phyloP scores from a whole-genome alignment of 108 stramenopile genomes.

The Tribonema minus region DNA sequence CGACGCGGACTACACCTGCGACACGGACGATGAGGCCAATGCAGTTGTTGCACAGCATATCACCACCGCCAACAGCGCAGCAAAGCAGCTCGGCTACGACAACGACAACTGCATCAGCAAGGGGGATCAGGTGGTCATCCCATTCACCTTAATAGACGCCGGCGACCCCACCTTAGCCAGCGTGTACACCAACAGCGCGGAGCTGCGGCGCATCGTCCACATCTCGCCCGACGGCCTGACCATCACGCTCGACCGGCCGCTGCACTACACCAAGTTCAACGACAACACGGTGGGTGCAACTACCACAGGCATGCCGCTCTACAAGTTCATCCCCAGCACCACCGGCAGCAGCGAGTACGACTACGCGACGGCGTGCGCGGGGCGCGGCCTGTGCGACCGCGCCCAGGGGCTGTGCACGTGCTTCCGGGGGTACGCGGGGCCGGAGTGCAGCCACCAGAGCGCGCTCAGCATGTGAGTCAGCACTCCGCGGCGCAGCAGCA shows the following conservation, averaged over 20 bases:
- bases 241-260: slow-evolving; percentile 52
- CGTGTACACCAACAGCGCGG: slow-evolving; percentile 50
- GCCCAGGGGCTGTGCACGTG: slow-evolving; percentile 68
- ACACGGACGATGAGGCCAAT: slow-evolving; percentile 52
- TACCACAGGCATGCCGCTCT: slow-evolving; percentile 59
- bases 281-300: too few relatives aligned
- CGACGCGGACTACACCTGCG: slow-evolving; percentile 36
- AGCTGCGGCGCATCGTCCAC: slow-evolving; percentile 64
- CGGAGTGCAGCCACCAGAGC: slow-evolving; percentile 63
- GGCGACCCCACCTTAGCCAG: slow-evolving; percentile 48
- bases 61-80: too few relatives aligned
- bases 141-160: neutral
- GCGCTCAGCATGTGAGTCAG: too few relatives aligned
- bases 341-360: slow-evolving; percentile 47
- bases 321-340: slow-evolving; percentile 63
- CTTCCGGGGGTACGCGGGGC: slow-evolving; percentile 70
- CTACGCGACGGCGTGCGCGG: slow-evolving; percentile 65
- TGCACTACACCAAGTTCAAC: too few relatives aligned
- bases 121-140: slow-evolving; percentile 63
- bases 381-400: slow-evolving; percentile 73
- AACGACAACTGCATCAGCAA: slow-evolving; percentile 63
- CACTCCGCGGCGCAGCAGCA: too few relatives aligned
- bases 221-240: slow-evolving; percentile 31
- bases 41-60: too few relatives aligned
- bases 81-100: too few relatives aligned